Evolutionary conservation across 768 basidiomycete species (phyloP).

Genomic region (Naganishia friedmannii): DNA sequence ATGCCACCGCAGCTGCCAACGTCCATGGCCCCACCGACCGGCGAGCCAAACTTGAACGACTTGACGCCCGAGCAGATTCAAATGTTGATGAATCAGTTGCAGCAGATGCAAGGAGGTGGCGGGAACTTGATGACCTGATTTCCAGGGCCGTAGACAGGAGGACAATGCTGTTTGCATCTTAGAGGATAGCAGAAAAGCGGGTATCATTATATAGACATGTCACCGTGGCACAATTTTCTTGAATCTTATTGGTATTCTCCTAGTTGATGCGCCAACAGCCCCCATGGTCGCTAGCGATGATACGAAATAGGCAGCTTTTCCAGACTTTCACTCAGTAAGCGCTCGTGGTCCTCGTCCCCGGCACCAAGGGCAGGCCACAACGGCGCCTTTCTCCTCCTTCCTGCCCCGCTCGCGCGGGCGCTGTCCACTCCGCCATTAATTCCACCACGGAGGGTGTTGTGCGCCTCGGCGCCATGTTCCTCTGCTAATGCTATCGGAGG

Average conservation of each 20-base stretch:
- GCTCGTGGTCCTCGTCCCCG: conserved; percentile 24
- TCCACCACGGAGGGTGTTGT: too few species aligned
- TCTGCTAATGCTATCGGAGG: too few species aligned
- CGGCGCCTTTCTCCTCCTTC: conserved; percentile 4
- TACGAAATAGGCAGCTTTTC: conserved; percentile 28
- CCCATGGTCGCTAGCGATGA: background rate
- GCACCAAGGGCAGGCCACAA: conserved; percentile 3
- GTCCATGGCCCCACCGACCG: background rate
- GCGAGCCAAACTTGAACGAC: conserved; percentile 13
- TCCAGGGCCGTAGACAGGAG: background rate
- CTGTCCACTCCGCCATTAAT: conserved; percentile 9
- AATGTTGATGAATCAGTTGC: conserved; percentile 22
- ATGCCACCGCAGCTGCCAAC: conserved; percentile 4
- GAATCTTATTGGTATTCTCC: background rate
- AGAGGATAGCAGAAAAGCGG: background rate
- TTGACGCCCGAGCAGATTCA: conserved; percentile 19
- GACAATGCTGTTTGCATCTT: background rate
- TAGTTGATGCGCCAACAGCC: background rate
- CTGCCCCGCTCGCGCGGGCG: background rate
- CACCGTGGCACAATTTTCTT: background rate
- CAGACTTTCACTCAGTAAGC: conserved; percentile 32
- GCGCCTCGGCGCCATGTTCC: background rate
- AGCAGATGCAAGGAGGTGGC: conserved; percentile 21
- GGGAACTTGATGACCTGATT: conserved; percentile 19
- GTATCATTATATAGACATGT: background rate